Evolutionary conservation across 306 rosid genomes (phyloP).

Genomic region (Styphnolobium japonicum): DNA sequence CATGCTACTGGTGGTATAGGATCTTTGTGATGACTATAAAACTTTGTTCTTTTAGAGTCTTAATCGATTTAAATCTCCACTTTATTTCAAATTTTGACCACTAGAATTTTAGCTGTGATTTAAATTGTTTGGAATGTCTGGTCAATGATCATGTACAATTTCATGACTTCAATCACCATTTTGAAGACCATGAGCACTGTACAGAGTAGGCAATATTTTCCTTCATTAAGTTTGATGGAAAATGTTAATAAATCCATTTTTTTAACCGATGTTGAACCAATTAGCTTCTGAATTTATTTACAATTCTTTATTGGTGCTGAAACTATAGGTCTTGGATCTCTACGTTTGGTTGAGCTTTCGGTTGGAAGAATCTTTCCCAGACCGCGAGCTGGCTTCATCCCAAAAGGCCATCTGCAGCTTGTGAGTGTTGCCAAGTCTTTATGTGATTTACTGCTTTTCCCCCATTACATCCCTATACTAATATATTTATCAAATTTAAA

Average conservation of each 20-base stretch:
- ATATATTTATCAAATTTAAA: slow-evolving; percentile 16
- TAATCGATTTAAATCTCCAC: no score
- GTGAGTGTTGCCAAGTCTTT: slow-evolving; percentile 44
- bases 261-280: slow-evolving; percentile 8
- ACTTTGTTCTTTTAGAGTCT: no score
- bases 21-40: no score
- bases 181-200: background rate
- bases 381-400: slow-evolving; percentile 67
- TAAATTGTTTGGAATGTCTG: no score
- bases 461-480: background rate
- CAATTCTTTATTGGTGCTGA: slow-evolving; percentile 25
- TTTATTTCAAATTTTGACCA: no score
- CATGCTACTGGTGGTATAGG: no score
- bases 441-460: background rate
- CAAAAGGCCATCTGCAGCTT: slow-evolving; percentile 82
- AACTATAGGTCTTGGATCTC: slow-evolving; percentile 86
- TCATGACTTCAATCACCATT: background rate
- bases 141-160: slow-evolving; percentile 5
- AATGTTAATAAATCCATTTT: slow-evolving; percentile 4
- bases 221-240: slow-evolving; percentile 18
- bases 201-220: background rate
- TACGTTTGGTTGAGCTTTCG: slow-evolving; percentile 95
- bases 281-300: background rate
- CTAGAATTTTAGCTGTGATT: no score
- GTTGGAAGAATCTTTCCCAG: slow-evolving; percentile 86